These are phyloP conservation scores for Clavispora fructus DNA, from an alignment of 805 yeast genomes.

Conservation along the genomic window DNA sequence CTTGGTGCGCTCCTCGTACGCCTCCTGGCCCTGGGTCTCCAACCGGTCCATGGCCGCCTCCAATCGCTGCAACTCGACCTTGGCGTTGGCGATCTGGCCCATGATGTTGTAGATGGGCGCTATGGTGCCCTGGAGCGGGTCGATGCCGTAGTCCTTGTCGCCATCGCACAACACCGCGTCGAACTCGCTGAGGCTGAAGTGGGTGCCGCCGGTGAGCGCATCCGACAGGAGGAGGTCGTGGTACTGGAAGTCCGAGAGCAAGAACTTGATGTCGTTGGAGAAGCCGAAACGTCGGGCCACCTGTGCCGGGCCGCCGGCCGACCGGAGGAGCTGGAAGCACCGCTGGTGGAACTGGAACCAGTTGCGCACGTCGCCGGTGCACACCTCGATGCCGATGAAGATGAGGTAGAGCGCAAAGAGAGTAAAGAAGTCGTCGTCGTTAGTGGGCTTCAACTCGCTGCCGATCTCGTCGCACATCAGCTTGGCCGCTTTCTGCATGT, in stretches of 20 bases:
- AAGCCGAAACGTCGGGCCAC: constrained; percentile 8
- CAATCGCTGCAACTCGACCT: constrained; percentile 5
- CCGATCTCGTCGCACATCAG: constrained; percentile 14
- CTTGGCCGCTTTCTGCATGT: constrained; percentile 17
- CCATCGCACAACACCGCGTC: constrained; percentile 7
- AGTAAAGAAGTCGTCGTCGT: constrained; percentile 11
- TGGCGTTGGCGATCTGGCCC: constrained; percentile 11
- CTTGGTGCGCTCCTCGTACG: constrained; percentile 2
- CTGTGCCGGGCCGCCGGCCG: constrained; percentile 12
- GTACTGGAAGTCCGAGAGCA: constrained; percentile 16
- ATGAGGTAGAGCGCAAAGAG: constrained; percentile 16
- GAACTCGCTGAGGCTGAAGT: constrained; percentile 12
- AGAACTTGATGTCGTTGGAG: constrained; percentile 18
- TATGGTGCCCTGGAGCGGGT: constrained; percentile 15
- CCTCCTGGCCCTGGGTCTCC: background rate
- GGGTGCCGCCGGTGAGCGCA: constrained; percentile 14
- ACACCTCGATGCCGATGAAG: constrained; percentile 17
- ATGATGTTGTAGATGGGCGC: constrained; percentile 13
- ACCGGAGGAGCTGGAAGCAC: constrained; percentile 10
- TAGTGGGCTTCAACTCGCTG: constrained; percentile 8
- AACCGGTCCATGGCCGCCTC: constrained; percentile 1
- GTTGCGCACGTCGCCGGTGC: constrained; percentile 17
- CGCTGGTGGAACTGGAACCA: constrained; percentile 16
- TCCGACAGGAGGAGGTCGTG: constrained; percentile 17
- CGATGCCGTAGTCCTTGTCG: constrained; percentile 13